phyloP scores from a whole-genome alignment of 495 filamentous ascomycete species.

The Penicillium robsamsonii region DNA sequence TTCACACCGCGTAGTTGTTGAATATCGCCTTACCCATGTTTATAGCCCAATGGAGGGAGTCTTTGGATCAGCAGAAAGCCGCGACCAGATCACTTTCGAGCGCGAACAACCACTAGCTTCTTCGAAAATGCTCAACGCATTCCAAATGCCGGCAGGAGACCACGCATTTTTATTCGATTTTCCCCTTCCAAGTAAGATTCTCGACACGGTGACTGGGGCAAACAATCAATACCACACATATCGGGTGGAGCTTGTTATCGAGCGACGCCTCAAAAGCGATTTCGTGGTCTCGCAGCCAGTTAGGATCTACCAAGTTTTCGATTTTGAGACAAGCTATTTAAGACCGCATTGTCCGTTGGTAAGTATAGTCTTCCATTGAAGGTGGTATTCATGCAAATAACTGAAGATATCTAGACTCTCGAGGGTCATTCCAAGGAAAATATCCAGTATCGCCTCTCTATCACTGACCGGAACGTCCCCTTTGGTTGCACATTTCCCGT shows the following conservation, averaged over 20 bases:
- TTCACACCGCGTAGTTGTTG: neutral
- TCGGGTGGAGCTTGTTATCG: constrained; percentile 19
- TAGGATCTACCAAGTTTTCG: constrained; percentile 13
- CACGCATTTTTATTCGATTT: constrained; percentile 30
- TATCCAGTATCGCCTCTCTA: constrained; percentile 22
- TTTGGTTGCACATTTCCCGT: constrained; percentile 20
- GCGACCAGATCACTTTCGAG: constrained; percentile 17
- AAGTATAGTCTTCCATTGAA: neutral
- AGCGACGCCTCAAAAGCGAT: constrained; percentile 15
- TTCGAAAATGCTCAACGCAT: constrained; percentile 21
- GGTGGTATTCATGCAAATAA: neutral
- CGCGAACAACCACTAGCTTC: constrained; percentile 17
- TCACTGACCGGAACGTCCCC: constrained; percentile 15
- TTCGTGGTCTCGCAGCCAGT: constrained; percentile 17
- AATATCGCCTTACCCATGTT: neutral
- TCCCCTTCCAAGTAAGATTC: constrained; percentile 11
- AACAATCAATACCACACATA: constrained; percentile 26
- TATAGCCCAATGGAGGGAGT: constrained; percentile 3
- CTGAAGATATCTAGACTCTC: neutral
- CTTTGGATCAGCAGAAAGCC: neutral
- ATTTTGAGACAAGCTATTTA: constrained; percentile 7
- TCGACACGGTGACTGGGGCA: constrained; percentile 20
- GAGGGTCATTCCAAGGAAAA: constrained; percentile 10
- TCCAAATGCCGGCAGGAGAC: constrained; percentile 21
- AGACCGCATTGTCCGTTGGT: constrained; percentile 7